A percentile compares a stretch with the other conserved stretches of the same genome.
Evolutionary conservation across 352 stramenopile genomes (phyloP).

Genomic region (Hyphochytrium catenoides): DNA sequence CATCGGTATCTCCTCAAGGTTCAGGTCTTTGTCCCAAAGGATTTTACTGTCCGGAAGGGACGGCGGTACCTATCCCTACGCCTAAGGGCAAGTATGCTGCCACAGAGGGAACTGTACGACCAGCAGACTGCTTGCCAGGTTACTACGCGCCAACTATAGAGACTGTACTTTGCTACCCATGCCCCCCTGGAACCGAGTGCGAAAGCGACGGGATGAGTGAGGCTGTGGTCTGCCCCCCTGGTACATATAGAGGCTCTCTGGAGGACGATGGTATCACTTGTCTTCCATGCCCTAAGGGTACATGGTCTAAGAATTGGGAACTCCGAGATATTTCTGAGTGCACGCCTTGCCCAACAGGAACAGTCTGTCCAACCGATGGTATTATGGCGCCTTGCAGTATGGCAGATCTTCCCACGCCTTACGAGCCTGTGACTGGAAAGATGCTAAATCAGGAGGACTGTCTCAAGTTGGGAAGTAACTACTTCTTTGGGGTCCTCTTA

Average conservation of each 20-base stretch:
- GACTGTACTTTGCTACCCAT: constrained; percentile 69
- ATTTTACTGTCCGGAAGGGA: constrained; percentile 80
- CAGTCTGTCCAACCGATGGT: constrained; percentile 77
- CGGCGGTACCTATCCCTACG: constrained; percentile 73
- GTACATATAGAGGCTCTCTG: constrained; percentile 68
- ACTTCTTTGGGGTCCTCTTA: constrained; percentile 80
- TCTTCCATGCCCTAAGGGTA: constrained; percentile 70
- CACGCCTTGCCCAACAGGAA: constrained; percentile 64
- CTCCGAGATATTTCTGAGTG: constrained; percentile 79
- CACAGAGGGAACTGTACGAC: constrained; percentile 64
- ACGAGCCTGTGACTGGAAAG: constrained; percentile 34
- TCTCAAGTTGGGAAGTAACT: constrained; percentile 41
- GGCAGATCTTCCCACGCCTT: constrained; percentile 76
- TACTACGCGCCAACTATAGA: constrained; percentile 90
- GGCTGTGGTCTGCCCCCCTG: constrained; percentile 69
- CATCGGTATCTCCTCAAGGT: constrained; percentile 66
- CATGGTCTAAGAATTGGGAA: constrained; percentile 96
- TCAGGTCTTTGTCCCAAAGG: constrained; percentile 75
- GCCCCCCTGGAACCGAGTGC: constrained; percentile 69
- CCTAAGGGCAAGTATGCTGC: constrained; percentile 68
- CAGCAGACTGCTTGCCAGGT: constrained; percentile 73
- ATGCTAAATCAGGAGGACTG: constrained; percentile 71
- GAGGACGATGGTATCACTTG: constrained; percentile 66
- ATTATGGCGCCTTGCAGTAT: constrained; percentile 78
- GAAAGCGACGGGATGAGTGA: constrained; percentile 63